Evolutionary conservation across 495 filamentous ascomycete genomes (phyloP), one percentile per base, ranked within the genome.

Genomic region (Tuber microsphaerosporum): DNA sequence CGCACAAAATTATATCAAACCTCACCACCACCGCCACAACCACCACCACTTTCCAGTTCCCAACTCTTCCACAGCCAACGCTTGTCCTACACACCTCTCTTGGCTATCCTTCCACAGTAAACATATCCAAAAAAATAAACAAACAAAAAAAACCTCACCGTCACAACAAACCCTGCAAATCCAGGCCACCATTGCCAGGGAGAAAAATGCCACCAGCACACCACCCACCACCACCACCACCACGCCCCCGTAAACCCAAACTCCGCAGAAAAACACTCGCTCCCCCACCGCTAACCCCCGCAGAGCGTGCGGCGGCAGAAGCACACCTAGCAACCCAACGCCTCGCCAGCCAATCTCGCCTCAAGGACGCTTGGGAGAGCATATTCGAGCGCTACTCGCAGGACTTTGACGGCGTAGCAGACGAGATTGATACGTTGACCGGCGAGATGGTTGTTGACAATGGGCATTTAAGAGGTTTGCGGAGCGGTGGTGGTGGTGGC

Each of bases 361-460:
- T 97, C 19, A 94, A 94, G 85, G 90, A 89, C 17, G 88, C 89
- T 2, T 97, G 95, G 79, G 94, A 97, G 80, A 82, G 86, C 69
- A 97, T 99, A 51, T 97, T 97, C 80, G 88, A 89, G 43, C 97
- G 95, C 83, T 99, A 97, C 82, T 89, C 87, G 34, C 88, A 88
- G 79, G 91, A 97, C 84, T 97, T 97, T 80, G 88, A 88, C 6
- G 92, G 89, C 42, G 86, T 93, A 43, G 93, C 90, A 22, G 93
- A 95, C 80, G 92, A 93, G 84, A 91, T 96, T 78, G 92, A 95
- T 84, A 84, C 93, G 37, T 84, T 86, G 74, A 95, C 91, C 0
- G 93, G 92, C 34, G 85, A 92, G 69, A 90, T 99, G 42, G 87
- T 94, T 20, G 90, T 97, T 45, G 87, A 97, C 83, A 94, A 96